phyloP scores from a whole-genome alignment of 169 alveolate genomes.

The Plasmodium chabaudi region DNA sequence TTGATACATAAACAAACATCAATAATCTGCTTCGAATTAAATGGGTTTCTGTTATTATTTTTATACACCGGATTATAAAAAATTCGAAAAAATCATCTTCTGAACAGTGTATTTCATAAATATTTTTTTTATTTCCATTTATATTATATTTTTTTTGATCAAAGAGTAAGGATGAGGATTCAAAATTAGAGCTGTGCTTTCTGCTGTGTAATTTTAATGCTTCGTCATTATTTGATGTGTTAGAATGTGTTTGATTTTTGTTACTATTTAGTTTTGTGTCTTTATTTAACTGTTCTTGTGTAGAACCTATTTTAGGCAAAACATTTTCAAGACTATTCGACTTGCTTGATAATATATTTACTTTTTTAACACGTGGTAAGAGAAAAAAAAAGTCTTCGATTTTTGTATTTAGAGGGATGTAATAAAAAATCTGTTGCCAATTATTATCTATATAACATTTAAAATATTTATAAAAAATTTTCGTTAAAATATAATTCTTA shows the following conservation, averaged over 20 bases:
- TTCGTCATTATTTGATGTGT: neutral
- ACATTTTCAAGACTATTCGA: neutral
- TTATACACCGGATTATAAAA: constrained; percentile 34
- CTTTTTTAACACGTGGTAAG: constrained; percentile 11
- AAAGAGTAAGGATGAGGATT: too few species aligned
- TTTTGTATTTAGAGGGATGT: constrained; percentile 40
- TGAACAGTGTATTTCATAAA: constrained; percentile 19
- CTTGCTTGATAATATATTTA: neutral
- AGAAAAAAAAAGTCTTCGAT: constrained; percentile 45
- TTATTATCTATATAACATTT: constrained; percentile 30
- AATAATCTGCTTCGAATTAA: constrained; percentile 60
- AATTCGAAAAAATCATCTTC: constrained; percentile 40
- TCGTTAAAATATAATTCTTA: constrained; percentile 42
- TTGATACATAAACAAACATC: constrained; percentile 36
- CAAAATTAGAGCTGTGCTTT: neutral
- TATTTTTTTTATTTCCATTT: neutral
- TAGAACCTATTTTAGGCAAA: neutral
- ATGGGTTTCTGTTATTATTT: constrained; percentile 48
- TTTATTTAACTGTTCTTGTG: neutral
- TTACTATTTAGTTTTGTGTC: neutral
- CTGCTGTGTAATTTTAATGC: neutral
- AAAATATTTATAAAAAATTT: constrained; percentile 69
- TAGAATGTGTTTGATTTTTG: neutral
- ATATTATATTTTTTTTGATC: neutral
- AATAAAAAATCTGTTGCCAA: constrained; percentile 53